Percentiles rank a stretch among this genome's conserved stretches.
phyloP scores from a whole-genome alignment of 2,329 filamentous ascomycete species.

The Phyllosticta citriasiana region DNA sequence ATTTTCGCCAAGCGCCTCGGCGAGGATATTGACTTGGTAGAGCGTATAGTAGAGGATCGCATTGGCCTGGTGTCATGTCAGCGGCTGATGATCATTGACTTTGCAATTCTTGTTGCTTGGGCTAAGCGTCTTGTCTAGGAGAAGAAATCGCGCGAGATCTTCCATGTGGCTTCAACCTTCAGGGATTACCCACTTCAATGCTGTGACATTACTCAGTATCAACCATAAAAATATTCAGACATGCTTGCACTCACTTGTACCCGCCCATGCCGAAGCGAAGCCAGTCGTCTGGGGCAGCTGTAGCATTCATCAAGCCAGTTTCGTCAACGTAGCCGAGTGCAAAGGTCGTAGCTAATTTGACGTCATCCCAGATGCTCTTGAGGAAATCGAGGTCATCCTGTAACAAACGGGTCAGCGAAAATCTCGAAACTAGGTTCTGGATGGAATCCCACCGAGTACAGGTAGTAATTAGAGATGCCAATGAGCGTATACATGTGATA shows the following conservation, averaged over 20 bases:
- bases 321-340: conserved; percentile 33
- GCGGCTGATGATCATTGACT: conserved; percentile 27
- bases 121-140: too few species aligned
- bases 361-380: conserved; percentile 32
- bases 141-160: conserved; percentile 12
- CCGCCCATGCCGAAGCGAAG: conserved; percentile 39
- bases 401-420: conserved; percentile 10
- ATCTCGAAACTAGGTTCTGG: not conserved
- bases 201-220: conserved; percentile 27
- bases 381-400: conserved; percentile 32
- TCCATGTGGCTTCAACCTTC: conserved; percentile 22
- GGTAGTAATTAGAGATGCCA: conserved; percentile 36
- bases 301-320: conserved; percentile 38
- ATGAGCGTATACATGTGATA: conserved; percentile 15
- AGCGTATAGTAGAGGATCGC: conserved; percentile 35
- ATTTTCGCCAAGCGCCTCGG: conserved; percentile 14
- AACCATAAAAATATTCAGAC: too few species aligned
- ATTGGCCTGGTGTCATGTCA: conserved; percentile 41
- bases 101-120: conserved; percentile 24
- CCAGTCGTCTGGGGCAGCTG: conserved; percentile 34
- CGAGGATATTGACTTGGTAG: conserved; percentile 14
- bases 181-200: conserved; percentile 27
- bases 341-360: conserved; percentile 34
- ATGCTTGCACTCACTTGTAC: too few species aligned
- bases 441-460: conserved; percentile 24